Base-by-base conservation (phyloP, 371 early-diverging fungal genomes). In the Batrachochytrium dendrobatidis region DNA sequence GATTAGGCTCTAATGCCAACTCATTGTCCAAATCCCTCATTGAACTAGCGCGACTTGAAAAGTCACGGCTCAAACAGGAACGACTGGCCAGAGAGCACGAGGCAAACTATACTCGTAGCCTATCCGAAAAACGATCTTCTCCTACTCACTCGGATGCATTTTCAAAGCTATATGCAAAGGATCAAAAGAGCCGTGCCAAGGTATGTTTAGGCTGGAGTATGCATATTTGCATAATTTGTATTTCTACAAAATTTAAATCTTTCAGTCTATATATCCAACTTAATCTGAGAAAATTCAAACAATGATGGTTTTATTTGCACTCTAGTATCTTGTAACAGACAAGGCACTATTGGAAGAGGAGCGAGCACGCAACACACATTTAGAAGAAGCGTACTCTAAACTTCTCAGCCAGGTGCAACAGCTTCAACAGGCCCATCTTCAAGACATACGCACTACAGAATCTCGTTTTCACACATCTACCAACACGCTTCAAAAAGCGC, bases 341-440 rank as follows among this genome's bases (percentile, higher is more conserved):
- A 75, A 75, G 32, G 53, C 73, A 4, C 62, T 78, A 31, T 59
- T 78, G 17, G 79, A 78, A 43, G 75, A 73, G 35, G 79, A 78
- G 60, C 63, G 74, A n/a, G 39, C 70, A 8, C 63, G 69, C 24
- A 67, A 66, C 56, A 34, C 45, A 2, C 66, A 71, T 29, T 68
- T 79, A 1, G 79, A 79, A 34, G 56, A 55, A 26, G 71, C 70
- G 10, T 76, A 76, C 57, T 70, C 70, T 48, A 71, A 74, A 34
- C 64, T 77, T 6, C 60, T 75, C 29, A 43, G 51, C n/a, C 72
- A 79, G 50, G 73, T 76, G 7, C 74, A 76, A 43, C 52, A 65
- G 17, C 62, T 74, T 8, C 73, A 74, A 57, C 60, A 51, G 29
- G 64, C 61, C 32, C 75, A 79, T 62, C 66, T 65, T 12, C 60